These are phyloP conservation scores for Acer yangbiense DNA, from an alignment of 345 rosid genomes.

Conservation along the genomic window DNA sequence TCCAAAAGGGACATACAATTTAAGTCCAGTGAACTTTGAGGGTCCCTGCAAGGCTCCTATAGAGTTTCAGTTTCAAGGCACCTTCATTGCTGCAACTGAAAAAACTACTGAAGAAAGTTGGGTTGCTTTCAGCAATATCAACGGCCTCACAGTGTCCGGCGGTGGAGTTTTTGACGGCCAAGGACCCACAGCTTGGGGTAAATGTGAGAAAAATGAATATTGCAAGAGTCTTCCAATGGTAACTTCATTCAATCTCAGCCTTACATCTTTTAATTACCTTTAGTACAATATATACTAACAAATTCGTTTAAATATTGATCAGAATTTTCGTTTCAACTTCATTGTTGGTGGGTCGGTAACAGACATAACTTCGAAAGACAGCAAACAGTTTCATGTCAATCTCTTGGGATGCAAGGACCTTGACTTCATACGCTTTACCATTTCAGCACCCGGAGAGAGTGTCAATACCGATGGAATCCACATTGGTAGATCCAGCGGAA, in stretches of 20 bases:
- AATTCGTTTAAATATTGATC: neutral
- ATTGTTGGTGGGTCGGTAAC: constrained; percentile 29
- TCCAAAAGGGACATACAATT: constrained; percentile 41
- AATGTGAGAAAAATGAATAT: constrained; percentile 4
- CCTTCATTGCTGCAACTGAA: constrained; percentile 36
- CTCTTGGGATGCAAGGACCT: constrained; percentile 46
- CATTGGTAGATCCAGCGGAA: constrained; percentile 41
- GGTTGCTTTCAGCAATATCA: constrained; percentile 29
- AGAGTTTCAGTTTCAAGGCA: constrained; percentile 39
- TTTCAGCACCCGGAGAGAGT: constrained; percentile 48
- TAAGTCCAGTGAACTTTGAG: constrained; percentile 21
- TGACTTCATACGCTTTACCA: constrained; percentile 31
- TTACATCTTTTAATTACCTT: too few species aligned
- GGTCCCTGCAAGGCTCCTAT: constrained; percentile 56
- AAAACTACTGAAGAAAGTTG: constrained; percentile 21
- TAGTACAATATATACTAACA: too few species aligned
- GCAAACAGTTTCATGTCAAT: constrained; percentile 58
- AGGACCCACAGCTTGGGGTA: constrained; percentile 44
- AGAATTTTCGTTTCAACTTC: constrained; percentile 52
- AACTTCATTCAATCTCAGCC: constrained; percentile 16
- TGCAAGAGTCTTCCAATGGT: constrained; percentile 49
- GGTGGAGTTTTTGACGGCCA: constrained; percentile 50
- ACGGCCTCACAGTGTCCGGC: constrained; percentile 32
- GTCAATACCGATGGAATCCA: constrained; percentile 73
- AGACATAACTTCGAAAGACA: constrained; percentile 36